Conservation (phyloP, 2,329 filamentous ascomycete genomes). For the Niveomyces coronatus region DNA sequence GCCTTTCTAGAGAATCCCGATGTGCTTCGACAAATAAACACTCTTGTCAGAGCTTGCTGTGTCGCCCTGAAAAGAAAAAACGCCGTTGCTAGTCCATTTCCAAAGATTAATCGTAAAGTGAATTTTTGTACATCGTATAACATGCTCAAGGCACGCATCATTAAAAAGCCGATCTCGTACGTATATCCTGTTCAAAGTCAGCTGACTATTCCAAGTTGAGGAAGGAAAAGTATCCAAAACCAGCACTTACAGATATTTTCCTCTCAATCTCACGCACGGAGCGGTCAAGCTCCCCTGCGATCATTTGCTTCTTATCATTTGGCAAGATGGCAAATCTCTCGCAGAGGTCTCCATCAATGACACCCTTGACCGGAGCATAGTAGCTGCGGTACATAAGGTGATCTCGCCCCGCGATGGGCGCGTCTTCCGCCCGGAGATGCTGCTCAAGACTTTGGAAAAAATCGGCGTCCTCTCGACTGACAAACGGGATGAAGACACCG, state of each 20-base stretch:
- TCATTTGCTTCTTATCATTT: conserved; percentile 87
- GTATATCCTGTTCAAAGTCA: conserved; percentile 38
- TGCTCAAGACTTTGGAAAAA: conserved; percentile 95
- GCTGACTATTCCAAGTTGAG: conserved; percentile 3
- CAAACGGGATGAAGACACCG: conserved; percentile 85
- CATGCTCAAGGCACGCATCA: conserved; percentile 9
- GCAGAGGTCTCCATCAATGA: conserved; percentile 94
- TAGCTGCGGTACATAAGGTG: conserved; percentile 94
- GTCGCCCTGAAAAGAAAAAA: conserved; percentile 21
- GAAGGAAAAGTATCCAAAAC: not conserved
- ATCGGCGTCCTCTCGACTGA: conserved; percentile 85
- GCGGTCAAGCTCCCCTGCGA: conserved; percentile 85
- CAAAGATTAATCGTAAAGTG: conserved; percentile 15
- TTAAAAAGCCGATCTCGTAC: conserved; percentile 50
- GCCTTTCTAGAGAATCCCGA: conserved; percentile 13
- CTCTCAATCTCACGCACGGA: conserved; percentile 89
- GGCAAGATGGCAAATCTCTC: conserved; percentile 79
- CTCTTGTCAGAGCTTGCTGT: not conserved
- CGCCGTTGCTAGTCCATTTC: conserved; percentile 17
- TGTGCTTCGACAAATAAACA: conserved; percentile 12
- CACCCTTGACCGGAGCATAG: conserved; percentile 91
- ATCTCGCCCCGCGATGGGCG: conserved; percentile 82
- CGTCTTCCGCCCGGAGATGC: conserved; percentile 75
- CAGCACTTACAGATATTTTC: conserved; percentile 49
- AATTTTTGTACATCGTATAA: conserved; percentile 17